phyloP scores from a whole-genome alignment of 495 filamentous ascomycete genomes.

The Aspergillus taichungensis region DNA sequence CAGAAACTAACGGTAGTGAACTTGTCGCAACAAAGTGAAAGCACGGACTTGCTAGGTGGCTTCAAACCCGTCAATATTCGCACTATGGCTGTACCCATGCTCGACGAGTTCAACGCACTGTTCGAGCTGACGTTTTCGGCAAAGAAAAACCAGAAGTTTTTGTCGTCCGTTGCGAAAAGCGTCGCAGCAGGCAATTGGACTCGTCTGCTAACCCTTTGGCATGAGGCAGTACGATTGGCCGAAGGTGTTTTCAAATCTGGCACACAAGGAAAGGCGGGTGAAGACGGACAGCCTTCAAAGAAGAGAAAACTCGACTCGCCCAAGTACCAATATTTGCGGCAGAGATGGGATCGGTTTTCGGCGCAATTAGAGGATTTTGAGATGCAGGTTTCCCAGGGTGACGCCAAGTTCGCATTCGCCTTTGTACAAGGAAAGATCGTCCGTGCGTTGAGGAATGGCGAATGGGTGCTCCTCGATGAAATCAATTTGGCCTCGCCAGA shows the following conservation, averaged over 20 bases:
- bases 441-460: slow-evolving; percentile 82
- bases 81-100: slow-evolving; percentile 78
- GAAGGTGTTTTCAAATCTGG: slow-evolving; percentile 52
- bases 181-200: slow-evolving; percentile 78
- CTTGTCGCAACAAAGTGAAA: slow-evolving; percentile 94
- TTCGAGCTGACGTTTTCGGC: slow-evolving; percentile 77
- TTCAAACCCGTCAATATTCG: slow-evolving; percentile 92
- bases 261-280: slow-evolving; percentile 15
- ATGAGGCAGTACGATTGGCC: slow-evolving; percentile 78
- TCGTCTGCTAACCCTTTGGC: slow-evolving; percentile 75
- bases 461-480: slow-evolving; percentile 97
- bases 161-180: slow-evolving; percentile 68
- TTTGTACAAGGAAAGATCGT: slow-evolving; percentile 95
- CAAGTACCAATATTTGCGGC: slow-evolving; percentile 55
- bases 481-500: slow-evolving; percentile 94
- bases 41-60: slow-evolving; percentile 83
- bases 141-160: slow-evolving; percentile 77
- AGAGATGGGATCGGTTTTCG: slow-evolving; percentile 74
- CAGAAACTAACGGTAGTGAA: slow-evolving; percentile 85
- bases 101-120: slow-evolving; percentile 87
- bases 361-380: slow-evolving; percentile 71
- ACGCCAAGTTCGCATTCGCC: slow-evolving; percentile 81
- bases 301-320: slow-evolving; percentile 70
- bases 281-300: slow-evolving; percentile 62
- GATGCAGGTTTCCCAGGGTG: slow-evolving; percentile 65